A percentile compares a stretch with the other conserved stretches of the same genome.
Evolutionary conservation across 2,329 filamentous ascomycete species (phyloP).

Genomic region (Magnaporthales sp.): DNA sequence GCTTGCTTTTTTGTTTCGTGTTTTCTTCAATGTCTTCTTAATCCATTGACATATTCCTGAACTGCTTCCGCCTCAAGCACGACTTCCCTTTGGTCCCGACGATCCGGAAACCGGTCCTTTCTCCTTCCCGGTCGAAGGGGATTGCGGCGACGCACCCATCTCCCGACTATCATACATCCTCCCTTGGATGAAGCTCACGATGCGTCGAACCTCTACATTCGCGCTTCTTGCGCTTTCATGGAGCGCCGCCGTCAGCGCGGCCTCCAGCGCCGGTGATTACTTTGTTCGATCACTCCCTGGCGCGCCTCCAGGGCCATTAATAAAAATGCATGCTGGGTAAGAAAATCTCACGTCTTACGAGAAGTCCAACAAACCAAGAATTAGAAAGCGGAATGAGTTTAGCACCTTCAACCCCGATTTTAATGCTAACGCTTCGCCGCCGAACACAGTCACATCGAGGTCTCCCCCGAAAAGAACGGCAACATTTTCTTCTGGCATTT

Average conservation of each 20-base stretch:
- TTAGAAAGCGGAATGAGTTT: background rate
- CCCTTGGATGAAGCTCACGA: constrained; percentile 4
- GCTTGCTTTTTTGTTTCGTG: background rate
- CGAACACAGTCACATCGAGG: constrained; percentile 73
- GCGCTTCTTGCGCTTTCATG: constrained; percentile 33
- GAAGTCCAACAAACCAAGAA: background rate
- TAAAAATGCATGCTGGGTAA: constrained; percentile 99
- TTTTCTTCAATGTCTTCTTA: background rate
- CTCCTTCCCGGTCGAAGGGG: background rate
- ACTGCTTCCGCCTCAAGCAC: background rate
- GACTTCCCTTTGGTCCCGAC: background rate
- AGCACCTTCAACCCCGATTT: background rate
- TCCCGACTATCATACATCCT: constrained; percentile 2
- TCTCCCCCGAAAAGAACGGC: constrained; percentile 75
- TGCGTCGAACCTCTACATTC: constrained; percentile 16
- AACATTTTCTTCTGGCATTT: constrained; percentile 99
- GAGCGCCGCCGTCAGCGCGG: constrained; percentile 24
- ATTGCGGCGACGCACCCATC: background rate
- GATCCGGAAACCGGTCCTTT: background rate
- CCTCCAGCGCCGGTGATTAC: constrained; percentile 69
- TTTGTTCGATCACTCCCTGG: constrained; percentile 82
- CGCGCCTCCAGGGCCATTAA: constrained; percentile 63
- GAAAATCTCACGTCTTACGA: constrained; percentile 19
- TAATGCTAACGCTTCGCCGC: background rate
- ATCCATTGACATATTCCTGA: background rate